Base-by-base conservation (phyloP, 345 rosid species). In the Crucihimalaya himalaica region DNA sequence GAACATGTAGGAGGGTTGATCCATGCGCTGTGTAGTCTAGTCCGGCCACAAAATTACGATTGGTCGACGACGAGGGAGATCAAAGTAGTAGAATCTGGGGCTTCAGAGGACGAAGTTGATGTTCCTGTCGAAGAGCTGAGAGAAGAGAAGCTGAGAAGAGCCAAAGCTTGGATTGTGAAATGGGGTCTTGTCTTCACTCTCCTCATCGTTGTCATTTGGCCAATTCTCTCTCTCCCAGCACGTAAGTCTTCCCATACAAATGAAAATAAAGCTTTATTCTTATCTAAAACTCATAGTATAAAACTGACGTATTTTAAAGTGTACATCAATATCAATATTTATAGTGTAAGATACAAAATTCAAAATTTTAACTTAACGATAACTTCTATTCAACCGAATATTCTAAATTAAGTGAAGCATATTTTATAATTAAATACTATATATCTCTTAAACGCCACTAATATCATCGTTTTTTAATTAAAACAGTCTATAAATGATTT, bases 41-140 rank as follows among this genome's bases (percentile, higher is more conserved):
- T 86, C n/a, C 57, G 74, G 77, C 97, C 96, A 13, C 97, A 93
- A 42, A 84, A 88, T 63, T 91, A 91, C 45, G 85, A 86, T 18
- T 93, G 97, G 98, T 89, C 86, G 3, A 86, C 90, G 14, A 91
- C 98, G 2, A 93, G 79, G 67, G 83, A 86, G 80, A 93, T 93
- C 70, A 91, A 94, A 46, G 74, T 73, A 81, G 98, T 93, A 4
- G 98, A 90, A 77, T 86, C 84, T 78, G 89, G 77, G 8, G 56
- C 51, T 35, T 75, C 58, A 70, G 54, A 54, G 21, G 71, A 70
- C n/a, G 53, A 28, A 1, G 2, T 1, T 60, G 89, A 86, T 67
- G 73, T 85, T 66, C 89, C 86, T 0, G 75, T 29, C 3, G 97
- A 86, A 18, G 97, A 93, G 83, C 82, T 86, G 67, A 80, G 86